Conservation (phyloP, 2,329 filamentous ascomycete species). For the Trichoderma harzianum region DNA sequence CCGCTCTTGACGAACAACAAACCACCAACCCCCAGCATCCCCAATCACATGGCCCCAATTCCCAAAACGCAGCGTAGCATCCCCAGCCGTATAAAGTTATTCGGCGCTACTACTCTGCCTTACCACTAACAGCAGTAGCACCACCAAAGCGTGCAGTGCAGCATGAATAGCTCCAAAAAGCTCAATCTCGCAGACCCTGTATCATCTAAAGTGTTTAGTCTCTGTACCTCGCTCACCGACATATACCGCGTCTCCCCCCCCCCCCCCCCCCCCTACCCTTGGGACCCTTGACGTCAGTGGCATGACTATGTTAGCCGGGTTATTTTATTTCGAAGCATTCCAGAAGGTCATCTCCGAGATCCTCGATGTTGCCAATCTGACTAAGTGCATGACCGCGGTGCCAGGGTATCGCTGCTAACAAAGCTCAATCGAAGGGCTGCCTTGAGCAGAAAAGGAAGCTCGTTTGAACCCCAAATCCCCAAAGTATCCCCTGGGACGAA, state of each 20-base stretch:
- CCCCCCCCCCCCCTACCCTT: no score
- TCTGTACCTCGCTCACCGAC: conserved; percentile 4
- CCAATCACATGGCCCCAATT: neutral
- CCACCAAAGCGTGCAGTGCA: neutral
- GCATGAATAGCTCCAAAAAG: neutral
- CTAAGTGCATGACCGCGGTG: neutral
- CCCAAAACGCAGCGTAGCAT: neutral
- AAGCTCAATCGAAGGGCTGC: neutral
- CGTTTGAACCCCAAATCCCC: neutral
- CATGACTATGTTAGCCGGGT: neutral
- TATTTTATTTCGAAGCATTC: neutral
- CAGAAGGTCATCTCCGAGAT: conserved; percentile 16
- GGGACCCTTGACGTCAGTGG: conserved; percentile 4
- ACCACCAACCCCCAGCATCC: neutral
- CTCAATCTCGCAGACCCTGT: neutral
- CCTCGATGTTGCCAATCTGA: conserved; percentile 3
- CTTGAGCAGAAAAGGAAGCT: neutral
- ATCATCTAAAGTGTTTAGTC: neutral
- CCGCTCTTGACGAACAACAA: neutral
- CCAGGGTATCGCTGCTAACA: neutral
- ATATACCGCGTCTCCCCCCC: neutral
- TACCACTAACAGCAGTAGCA: neutral
- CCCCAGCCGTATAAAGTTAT: neutral
- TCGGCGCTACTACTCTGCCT: neutral
- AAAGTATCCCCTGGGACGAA: neutral